Conservation (phyloP, 495 filamentous ascomycete species). For the Xylaria flabelliformis region DNA sequence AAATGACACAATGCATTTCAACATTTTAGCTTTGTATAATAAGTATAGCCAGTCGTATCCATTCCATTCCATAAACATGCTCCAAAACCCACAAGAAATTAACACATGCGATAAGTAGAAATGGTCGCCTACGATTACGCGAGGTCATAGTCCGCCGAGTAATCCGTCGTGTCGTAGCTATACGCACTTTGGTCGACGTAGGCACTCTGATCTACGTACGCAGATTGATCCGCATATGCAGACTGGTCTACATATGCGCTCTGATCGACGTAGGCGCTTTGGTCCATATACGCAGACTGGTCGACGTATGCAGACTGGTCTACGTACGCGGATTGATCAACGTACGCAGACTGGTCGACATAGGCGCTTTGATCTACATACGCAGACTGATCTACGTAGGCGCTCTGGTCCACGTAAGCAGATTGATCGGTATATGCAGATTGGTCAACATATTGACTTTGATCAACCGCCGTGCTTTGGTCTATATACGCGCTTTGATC, state of each 20-base stretch:
- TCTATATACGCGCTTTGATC: background rate
- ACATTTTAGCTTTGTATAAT: background rate
- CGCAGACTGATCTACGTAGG: background rate
- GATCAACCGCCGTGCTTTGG: background rate
- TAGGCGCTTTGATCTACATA: slow-evolving; percentile 11
- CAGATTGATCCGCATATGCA: slow-evolving; percentile 13
- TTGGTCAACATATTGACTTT: background rate
- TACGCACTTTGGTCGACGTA: slow-evolving; percentile 20
- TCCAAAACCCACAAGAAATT: background rate
- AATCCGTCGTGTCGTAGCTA: slow-evolving; percentile 22
- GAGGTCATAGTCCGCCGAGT: slow-evolving; percentile 19
- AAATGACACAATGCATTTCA: background rate
- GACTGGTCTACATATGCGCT: slow-evolving; percentile 6
- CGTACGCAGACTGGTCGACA: background rate
- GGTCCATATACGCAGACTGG: slow-evolving; percentile 7
- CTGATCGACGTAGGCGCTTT: slow-evolving; percentile 7
- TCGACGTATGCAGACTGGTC: slow-evolving; percentile 5
- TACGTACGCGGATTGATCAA: background rate
- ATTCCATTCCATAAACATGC: background rate
- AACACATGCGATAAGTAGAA: background rate
- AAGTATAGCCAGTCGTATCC: background rate
- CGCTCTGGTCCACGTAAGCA: background rate
- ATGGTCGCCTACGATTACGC: background rate
- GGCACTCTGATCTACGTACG: slow-evolving; percentile 7
- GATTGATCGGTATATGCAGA: slow-evolving; percentile 3